Conservation (phyloP, 495 filamentous ascomycete genomes). For the Neurospora sp. region DNA sequence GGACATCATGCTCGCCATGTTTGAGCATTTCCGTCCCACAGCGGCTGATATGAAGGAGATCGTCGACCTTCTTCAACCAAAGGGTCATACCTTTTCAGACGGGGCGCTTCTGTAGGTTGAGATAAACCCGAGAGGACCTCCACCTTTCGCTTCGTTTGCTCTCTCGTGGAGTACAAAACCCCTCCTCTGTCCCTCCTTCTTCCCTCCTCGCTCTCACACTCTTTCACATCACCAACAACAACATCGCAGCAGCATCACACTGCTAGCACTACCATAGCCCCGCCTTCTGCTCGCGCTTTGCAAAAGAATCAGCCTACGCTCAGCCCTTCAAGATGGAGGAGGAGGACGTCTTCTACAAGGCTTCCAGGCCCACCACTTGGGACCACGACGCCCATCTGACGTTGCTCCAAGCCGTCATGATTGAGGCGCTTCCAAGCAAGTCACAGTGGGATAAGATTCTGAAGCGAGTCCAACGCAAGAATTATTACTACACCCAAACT, state of each 20-base stretch:
- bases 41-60: constrained; percentile 11
- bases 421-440: constrained; percentile 5
- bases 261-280: neutral
- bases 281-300: neutral
- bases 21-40: constrained; percentile 10
- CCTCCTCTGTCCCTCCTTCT: neutral
- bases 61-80: constrained; percentile 4
- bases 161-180: neutral
- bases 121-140: neutral
- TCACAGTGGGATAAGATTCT: constrained; percentile 17
- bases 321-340: neutral
- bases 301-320: neutral
- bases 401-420: constrained; percentile 22
- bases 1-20: constrained; percentile 17
- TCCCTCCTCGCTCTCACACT: neutral
- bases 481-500: constrained; percentile 18
- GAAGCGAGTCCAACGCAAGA: constrained; percentile 4
- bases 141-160: neutral
- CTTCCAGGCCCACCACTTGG: constrained; percentile 21
- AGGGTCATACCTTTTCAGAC: constrained; percentile 17
- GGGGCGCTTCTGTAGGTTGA: constrained; percentile 22
- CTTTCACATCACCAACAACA: neutral
- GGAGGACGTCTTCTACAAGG: neutral
- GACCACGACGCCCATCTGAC: constrained; percentile 23
- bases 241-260: neutral